Evolutionary conservation across 805 yeast species (phyloP).

Genomic region (Saccharomycopsis sp.): DNA sequence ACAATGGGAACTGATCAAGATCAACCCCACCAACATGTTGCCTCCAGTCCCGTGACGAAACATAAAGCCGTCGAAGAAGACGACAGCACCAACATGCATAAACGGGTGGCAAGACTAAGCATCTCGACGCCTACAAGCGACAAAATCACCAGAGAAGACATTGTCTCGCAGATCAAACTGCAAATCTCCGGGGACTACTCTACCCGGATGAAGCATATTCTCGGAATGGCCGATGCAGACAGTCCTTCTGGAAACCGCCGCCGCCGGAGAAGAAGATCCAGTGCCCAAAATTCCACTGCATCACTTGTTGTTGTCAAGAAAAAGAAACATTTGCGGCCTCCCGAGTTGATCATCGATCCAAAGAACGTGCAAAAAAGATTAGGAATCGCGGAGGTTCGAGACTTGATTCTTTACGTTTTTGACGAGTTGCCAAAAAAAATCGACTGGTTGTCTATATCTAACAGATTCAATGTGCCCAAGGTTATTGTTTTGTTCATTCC

Average conservation of each 20-base stretch:
- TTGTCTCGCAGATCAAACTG: conserved; percentile 15
- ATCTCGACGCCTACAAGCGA: conserved; percentile 23
- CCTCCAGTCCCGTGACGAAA: not conserved
- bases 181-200: not conserved
- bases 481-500: conserved; percentile 57
- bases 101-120: conserved; percentile 28
- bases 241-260: not conserved
- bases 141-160: conserved; percentile 9
- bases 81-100: conserved; percentile 22
- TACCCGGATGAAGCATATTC: not conserved
- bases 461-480: conserved; percentile 42
- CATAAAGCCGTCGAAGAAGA: not conserved
- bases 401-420: conserved; percentile 37
- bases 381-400: conserved; percentile 38
- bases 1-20: not conserved
- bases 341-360: conserved; percentile 32
- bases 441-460: conserved; percentile 42
- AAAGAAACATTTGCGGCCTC: conserved; percentile 28
- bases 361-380: conserved; percentile 26
- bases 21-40: not conserved
- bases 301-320: conserved; percentile 23
- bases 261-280: conserved; percentile 26
- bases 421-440: conserved; percentile 37
- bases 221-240: not conserved
- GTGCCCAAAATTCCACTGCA: conserved; percentile 19